These are phyloP conservation scores for Tinospora cordifolia DNA, from an alignment of 164 flowering plant genomes.

Conservation along the genomic window DNA sequence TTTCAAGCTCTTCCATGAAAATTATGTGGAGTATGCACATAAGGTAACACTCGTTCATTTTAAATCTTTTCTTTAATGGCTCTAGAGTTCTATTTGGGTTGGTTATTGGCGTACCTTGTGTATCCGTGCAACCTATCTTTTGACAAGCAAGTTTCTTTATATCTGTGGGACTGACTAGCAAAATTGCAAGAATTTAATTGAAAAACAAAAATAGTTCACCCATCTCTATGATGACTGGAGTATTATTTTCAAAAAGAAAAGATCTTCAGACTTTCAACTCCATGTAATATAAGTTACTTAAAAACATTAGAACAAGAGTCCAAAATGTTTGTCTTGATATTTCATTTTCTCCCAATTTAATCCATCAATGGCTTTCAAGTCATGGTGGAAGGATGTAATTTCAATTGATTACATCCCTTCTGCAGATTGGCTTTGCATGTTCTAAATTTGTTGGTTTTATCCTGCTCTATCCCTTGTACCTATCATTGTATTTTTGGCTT, in stretches of 20 bases:
- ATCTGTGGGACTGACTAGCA: not conserved
- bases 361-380: not conserved
- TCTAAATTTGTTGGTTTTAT: not conserved
- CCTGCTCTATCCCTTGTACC: not conserved
- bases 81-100: not conserved
- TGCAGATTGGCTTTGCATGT: not conserved
- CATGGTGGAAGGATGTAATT: not conserved
- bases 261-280: not conserved
- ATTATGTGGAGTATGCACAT: slow-evolving; percentile 94
- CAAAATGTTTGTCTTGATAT: not conserved
- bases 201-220: not conserved
- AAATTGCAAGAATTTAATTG: not conserved
- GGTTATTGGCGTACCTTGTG: not conserved
- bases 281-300: not conserved
- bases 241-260: not conserved
- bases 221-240: not conserved
- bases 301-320: not conserved
- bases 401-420: not conserved
- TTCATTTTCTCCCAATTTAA: not conserved
- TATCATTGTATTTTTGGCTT: not conserved
- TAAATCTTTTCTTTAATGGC: not conserved
- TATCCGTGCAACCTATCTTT: not conserved
- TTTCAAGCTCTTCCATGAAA: slow-evolving; percentile 81
- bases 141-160: not conserved
- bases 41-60: slow-evolving; percentile 44